Percentiles rank a stretch among this genome's conserved stretches.
These are phyloP conservation scores for Collybia sordida DNA, from an alignment of 768 basidiomycete species.

Conservation along the genomic window DNA sequence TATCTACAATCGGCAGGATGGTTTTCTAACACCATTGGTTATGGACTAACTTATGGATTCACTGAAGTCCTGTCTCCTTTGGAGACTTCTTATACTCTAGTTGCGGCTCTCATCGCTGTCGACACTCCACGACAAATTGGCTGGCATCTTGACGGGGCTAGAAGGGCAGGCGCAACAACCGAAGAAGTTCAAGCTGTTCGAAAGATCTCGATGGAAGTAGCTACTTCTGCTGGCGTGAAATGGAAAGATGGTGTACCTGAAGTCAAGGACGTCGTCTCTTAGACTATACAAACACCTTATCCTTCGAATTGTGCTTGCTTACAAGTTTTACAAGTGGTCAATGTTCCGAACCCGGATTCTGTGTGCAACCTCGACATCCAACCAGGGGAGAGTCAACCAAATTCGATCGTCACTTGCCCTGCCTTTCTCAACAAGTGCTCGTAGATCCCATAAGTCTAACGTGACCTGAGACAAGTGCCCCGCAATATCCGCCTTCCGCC, in stretches of 20 bases:
- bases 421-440: slow-evolving; percentile 8
- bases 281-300: background rate
- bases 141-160: slow-evolving; percentile 66
- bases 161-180: slow-evolving; percentile 50
- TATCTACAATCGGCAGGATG: slow-evolving; percentile 36
- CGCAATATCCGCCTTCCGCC: slow-evolving; percentile 5
- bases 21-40: slow-evolving; percentile 53
- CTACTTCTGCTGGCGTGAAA: slow-evolving; percentile 42
- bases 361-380: slow-evolving; percentile 9
- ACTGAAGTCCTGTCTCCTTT: slow-evolving; percentile 43
- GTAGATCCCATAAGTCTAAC: slow-evolving; percentile 13
- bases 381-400: slow-evolving; percentile 17
- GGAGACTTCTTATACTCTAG: slow-evolving; percentile 60
- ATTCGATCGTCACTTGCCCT: slow-evolving; percentile 10
- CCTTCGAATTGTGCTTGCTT: background rate
- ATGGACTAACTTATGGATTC: slow-evolving; percentile 56
- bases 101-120: slow-evolving; percentile 59
- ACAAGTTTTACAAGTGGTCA: background rate
- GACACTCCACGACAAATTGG: slow-evolving; percentile 62
- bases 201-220: slow-evolving; percentile 52
- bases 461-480: slow-evolving; percentile 2
- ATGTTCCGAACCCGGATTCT: background rate
- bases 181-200: slow-evolving; percentile 56
- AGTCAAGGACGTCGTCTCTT: slow-evolving; percentile 19
- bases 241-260: slow-evolving; percentile 60